These are phyloP conservation scores for Pyricularia sp. DNA, from an alignment of 2,329 filamentous ascomycete species.

Conservation along the genomic window DNA sequence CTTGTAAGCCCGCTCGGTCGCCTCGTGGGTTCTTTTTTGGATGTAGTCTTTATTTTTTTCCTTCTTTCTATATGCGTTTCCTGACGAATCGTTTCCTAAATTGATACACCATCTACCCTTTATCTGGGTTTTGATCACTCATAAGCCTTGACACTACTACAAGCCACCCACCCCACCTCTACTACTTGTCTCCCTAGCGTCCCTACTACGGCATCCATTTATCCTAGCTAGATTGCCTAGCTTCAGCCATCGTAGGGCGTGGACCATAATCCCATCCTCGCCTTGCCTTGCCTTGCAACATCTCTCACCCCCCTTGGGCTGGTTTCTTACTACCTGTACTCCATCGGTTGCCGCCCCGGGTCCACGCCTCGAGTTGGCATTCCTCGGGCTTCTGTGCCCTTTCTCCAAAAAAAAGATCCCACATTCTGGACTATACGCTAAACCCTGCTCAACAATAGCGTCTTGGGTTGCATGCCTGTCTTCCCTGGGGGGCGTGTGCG, in stretches of 20 bases:
- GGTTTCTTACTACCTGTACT: background rate
- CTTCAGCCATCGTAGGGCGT: background rate
- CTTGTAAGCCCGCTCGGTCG: background rate
- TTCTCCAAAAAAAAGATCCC: background rate
- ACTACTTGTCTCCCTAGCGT: background rate
- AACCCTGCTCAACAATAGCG: background rate
- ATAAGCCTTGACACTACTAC: background rate
- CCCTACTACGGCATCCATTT: background rate
- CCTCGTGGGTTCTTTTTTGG: background rate
- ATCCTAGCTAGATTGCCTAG: background rate
- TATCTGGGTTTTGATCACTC: background rate
- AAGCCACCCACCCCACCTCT: background rate
- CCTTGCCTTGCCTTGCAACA: background rate
- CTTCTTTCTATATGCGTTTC: background rate
- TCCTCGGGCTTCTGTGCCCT: background rate
- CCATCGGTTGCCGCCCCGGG: background rate
- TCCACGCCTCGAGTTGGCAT: background rate
- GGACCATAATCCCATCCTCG: background rate
- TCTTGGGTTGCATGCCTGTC: background rate
- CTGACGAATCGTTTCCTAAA: background rate
- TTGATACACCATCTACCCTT: background rate
- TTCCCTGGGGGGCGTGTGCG: background rate
- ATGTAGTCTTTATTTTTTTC: background rate
- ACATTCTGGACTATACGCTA: background rate
- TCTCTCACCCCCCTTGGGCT: background rate